Evolutionary conservation across 2,329 filamentous ascomycete species (phyloP), one percentile per base, ranked within the genome.

Genomic region (Talaromyces amestolkiae): DNA sequence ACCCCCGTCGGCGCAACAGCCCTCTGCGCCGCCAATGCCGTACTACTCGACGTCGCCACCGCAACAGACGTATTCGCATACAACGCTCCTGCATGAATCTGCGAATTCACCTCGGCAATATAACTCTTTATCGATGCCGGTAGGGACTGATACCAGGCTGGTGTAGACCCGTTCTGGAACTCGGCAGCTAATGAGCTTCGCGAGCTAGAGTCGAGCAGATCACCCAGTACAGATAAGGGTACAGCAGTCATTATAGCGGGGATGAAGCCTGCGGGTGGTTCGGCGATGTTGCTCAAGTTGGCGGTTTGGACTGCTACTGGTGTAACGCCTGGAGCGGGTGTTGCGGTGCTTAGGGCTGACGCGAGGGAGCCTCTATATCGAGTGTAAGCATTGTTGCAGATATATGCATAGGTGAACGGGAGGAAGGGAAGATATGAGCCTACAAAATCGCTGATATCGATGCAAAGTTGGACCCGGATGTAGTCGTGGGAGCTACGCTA

Each of bases 101-200:
- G 72, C 7, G 68, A 70, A 61, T 71, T 72, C 27, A 77, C 75
- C 9, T 70, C 71, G 1, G 72, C 68, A 53, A 77, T 66, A 63
- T 76, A 77, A 47, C 67, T 73, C 67, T 77, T 72, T n/a, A 74
- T 72, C 2, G 73, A 70, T 6, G 70, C 68, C 0, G 75, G 76
- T 0, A 78, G 70, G 35, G 68, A 69, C 33, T 63, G 56, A 24
- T 77, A 78, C 76, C 75, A 77, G 35, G 67, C 66, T 0, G 76
- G 74, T 0, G 75, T 77, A 47, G 65, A 71, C 0, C 75, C 75
- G 10, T 73, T 74, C 9, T 72, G 68, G 62, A 76, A 72, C 9
- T 76, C 69, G 43, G 71, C 73, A 8, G 73, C 72, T 6, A 77
- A 67, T 0, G 73, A 68, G 41, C 70, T 74, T 58, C 75, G 74